Percentiles rank a stretch among this genome's conserved stretches.
These are phyloP conservation scores for Clonostachys rhizophaga DNA, from an alignment of 2,329 filamentous ascomycete genomes.

Conservation along the genomic window DNA sequence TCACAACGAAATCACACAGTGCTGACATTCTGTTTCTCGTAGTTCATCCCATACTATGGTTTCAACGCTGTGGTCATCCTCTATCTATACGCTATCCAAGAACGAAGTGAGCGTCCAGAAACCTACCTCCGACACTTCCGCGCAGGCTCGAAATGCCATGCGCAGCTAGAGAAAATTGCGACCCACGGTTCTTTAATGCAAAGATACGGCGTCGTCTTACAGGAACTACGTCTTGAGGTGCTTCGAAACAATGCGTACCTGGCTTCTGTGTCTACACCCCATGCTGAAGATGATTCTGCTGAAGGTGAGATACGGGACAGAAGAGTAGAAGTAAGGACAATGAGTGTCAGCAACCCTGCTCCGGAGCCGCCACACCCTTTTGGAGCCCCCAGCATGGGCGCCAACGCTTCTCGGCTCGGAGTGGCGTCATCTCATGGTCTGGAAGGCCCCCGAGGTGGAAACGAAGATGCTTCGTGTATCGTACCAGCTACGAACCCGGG, in stretches of 20 bases:
- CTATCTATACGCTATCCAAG: conserved; percentile 37
- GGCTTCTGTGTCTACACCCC: not conserved
- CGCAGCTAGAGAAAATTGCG: conserved; percentile 27
- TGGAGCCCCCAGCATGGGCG: no score
- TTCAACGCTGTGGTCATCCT: conserved; percentile 38
- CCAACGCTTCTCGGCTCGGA: no score
- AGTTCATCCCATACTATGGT: conserved; percentile 35
- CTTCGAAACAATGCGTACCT: conserved; percentile 13
- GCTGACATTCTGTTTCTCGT: not conserved
- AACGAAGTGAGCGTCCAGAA: conserved; percentile 15
- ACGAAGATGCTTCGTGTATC: no score
- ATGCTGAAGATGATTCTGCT: no score
- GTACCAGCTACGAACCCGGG: no score
- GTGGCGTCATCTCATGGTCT: no score
- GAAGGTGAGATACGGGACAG: no score
- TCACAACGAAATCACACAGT: no score
- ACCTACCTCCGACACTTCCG: conserved; percentile 21
- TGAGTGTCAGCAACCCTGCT: no score
- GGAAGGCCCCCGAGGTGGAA: no score
- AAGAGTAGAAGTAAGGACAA: no score
- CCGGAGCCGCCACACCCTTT: no score
- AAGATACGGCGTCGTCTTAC: conserved; percentile 34
- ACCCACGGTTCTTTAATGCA: conserved; percentile 29
- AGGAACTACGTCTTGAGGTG: conserved; percentile 21
- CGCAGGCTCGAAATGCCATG: conserved; percentile 31